Evolutionary conservation across 345 rosid genomes (phyloP).

Genomic region (Moricandia moricandioides): DNA sequence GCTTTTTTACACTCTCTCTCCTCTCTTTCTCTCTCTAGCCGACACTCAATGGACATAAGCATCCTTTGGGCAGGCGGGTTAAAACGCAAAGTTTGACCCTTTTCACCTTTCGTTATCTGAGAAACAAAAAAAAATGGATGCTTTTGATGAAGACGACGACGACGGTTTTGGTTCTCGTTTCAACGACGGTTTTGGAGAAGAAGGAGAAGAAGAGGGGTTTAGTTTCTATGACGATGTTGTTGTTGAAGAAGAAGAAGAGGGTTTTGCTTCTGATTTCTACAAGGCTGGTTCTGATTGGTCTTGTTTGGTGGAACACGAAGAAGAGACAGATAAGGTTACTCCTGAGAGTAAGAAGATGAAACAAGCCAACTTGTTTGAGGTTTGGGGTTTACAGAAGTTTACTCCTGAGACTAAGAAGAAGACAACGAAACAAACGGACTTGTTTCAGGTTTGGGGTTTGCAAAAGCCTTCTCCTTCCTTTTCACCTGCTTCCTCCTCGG

Average conservation of each 20-base stretch:
- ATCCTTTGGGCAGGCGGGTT: conserved; percentile 25
- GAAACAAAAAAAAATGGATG: not conserved
- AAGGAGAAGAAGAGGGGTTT: conserved; percentile 32
- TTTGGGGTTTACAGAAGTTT: conserved; percentile 55
- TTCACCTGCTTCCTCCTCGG: conserved; percentile 17
- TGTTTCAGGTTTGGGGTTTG: conserved; percentile 66
- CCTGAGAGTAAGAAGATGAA: conserved; percentile 14
- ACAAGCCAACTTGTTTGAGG: conserved; percentile 44
- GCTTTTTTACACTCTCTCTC: conserved; percentile 21
- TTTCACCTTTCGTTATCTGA: conserved; percentile 30
- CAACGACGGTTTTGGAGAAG: conserved; percentile 11
- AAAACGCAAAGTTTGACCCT: conserved; percentile 22
- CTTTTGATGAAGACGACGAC: conserved; percentile 24
- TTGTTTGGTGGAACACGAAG: conserved; percentile 35
- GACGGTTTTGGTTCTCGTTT: conserved; percentile 20
- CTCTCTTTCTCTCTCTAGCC: conserved; percentile 15
- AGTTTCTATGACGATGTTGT: conserved; percentile 9
- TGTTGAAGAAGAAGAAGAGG: conserved; percentile 26
- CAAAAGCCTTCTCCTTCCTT: conserved; percentile 38
- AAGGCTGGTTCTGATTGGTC: conserved; percentile 66
- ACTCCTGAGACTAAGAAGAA: conserved; percentile 34
- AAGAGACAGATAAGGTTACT: conserved; percentile 1
- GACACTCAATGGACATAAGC: conserved; percentile 21
- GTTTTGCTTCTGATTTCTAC: conserved; percentile 67
- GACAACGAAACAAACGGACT: conserved; percentile 49